Evolutionary conservation across 2,329 filamentous ascomycete genomes (phyloP).

Genomic region (Madurella mycetomatis): DNA sequence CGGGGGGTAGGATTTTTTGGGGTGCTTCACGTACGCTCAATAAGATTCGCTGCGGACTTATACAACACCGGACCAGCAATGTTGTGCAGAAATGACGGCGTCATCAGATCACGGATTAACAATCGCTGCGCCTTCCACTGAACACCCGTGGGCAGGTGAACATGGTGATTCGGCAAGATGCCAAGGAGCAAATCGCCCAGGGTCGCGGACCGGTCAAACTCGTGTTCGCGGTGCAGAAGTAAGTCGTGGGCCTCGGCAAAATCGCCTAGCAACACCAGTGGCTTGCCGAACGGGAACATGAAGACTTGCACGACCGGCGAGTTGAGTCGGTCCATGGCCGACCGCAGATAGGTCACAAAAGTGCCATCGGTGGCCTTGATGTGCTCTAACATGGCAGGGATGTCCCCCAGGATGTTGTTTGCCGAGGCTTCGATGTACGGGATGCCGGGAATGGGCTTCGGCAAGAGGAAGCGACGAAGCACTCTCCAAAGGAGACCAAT

Average conservation of each 20-base stretch:
- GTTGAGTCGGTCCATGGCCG: slow-evolving; percentile 30
- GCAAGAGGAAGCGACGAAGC: too few species aligned
- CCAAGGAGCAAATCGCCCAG: slow-evolving; percentile 32
- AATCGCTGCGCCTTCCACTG: slow-evolving; percentile 33
- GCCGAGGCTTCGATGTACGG: too few species aligned
- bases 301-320: slow-evolving; percentile 46
- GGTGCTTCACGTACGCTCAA: too few species aligned
- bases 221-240: slow-evolving; percentile 38
- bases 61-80: slow-evolving; percentile 35
- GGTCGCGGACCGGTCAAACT: slow-evolving; percentile 40
- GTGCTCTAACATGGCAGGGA: too few species aligned
- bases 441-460: too few species aligned
- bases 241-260: slow-evolving; percentile 42
- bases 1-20: too few species aligned
- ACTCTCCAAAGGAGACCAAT: too few species aligned
- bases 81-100: slow-evolving; percentile 31
- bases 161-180: slow-evolving; percentile 32
- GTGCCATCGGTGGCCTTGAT: background rate
- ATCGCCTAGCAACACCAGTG: slow-evolving; percentile 42
- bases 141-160: slow-evolving; percentile 29
- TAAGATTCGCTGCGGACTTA: too few species aligned
- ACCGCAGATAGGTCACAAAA: slow-evolving; percentile 29
- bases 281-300: slow-evolving; percentile 38
- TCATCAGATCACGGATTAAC: slow-evolving; percentile 37
- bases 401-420: too few species aligned